These are phyloP conservation scores for Colletotrichum zoysiae DNA, from an alignment of 2,329 filamentous ascomycete genomes.

Conservation along the genomic window DNA sequence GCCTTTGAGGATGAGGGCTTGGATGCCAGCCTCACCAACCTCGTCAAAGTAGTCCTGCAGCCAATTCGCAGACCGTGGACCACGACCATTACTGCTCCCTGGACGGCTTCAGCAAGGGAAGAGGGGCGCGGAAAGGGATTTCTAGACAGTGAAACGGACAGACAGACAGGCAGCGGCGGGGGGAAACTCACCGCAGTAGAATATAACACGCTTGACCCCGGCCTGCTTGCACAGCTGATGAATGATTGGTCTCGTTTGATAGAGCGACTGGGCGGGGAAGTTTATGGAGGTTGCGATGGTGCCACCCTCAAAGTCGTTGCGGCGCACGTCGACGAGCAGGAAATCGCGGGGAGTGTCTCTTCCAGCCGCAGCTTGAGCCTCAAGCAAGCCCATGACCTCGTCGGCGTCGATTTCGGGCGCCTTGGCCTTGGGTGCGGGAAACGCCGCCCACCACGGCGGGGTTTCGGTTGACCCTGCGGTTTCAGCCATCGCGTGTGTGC, in stretches of 20 bases:
- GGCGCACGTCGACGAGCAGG: conserved; percentile 66
- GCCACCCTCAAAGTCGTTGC: conserved; percentile 68
- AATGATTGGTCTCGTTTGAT: conserved; percentile 61
- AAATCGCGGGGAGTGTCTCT: conserved; percentile 51
- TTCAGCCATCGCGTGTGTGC: conserved; percentile 25
- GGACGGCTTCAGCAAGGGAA: conserved; percentile 20
- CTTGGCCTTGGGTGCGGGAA: conserved; percentile 58
- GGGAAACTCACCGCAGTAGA: conserved; percentile 64
- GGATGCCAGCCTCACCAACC: conserved; percentile 56
- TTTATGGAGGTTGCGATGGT: conserved; percentile 71
- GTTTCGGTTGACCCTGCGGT: conserved; percentile 15
- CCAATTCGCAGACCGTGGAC: conserved; percentile 66
- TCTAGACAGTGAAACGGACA: background rate
- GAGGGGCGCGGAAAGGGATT: background rate
- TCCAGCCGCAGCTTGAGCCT: conserved; percentile 50
- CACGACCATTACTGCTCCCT: conserved; percentile 66
- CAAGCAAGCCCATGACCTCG: conserved; percentile 57
- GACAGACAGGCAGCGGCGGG: conserved; percentile 1
- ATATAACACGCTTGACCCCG: conserved; percentile 62
- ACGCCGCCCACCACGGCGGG: conserved; percentile 55
- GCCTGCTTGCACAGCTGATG: conserved; percentile 65
- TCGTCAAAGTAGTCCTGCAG: conserved; percentile 68
- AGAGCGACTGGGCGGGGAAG: conserved; percentile 67
- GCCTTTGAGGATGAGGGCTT: conserved; percentile 62
- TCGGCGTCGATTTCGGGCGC: conserved; percentile 54